Conservation (phyloP, 2,329 filamentous ascomycete genomes). For the Fusarium humuli region DNA sequence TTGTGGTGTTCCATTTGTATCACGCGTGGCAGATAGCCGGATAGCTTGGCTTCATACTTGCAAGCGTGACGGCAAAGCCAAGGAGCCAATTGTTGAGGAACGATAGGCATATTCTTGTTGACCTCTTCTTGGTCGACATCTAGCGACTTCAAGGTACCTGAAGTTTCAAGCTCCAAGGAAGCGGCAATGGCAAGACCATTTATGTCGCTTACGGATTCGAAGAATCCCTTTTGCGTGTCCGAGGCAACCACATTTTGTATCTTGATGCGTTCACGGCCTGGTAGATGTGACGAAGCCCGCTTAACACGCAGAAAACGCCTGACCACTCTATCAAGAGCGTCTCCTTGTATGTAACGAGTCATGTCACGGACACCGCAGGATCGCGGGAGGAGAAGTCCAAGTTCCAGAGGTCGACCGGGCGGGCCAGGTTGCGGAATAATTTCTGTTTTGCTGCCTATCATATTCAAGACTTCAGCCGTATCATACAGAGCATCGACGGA, state of each 20-base stretch:
- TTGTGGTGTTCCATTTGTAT: constrained; percentile 46
- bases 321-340: constrained; percentile 35
- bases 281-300: constrained; percentile 5
- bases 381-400: constrained; percentile 27
- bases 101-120: background rate
- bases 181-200: constrained; percentile 46
- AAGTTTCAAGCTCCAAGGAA: constrained; percentile 39
- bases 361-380: constrained; percentile 35
- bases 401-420: constrained; percentile 22
- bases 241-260: constrained; percentile 34
- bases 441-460: background rate
- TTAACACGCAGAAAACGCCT: constrained; percentile 28
- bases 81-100: constrained; percentile 11
- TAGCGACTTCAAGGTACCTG: constrained; percentile 37
- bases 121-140: background rate
- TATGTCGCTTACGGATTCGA: constrained; percentile 48
- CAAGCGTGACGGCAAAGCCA: constrained; percentile 47
- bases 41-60: constrained; percentile 39
- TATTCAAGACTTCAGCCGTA: constrained; percentile 26
- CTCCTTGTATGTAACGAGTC: constrained; percentile 42
- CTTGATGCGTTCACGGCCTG: constrained; percentile 29
- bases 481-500: constrained; percentile 28
- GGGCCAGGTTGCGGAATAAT: constrained; percentile 8
- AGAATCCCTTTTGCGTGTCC: constrained; percentile 8
- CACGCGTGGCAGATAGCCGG: constrained; percentile 42